A percentile compares a stretch with the other conserved stretches of the same genome.
These are phyloP conservation scores for Ceratocystis cubensis DNA, from an alignment of 2,329 filamentous ascomycete genomes.

Conservation along the genomic window DNA sequence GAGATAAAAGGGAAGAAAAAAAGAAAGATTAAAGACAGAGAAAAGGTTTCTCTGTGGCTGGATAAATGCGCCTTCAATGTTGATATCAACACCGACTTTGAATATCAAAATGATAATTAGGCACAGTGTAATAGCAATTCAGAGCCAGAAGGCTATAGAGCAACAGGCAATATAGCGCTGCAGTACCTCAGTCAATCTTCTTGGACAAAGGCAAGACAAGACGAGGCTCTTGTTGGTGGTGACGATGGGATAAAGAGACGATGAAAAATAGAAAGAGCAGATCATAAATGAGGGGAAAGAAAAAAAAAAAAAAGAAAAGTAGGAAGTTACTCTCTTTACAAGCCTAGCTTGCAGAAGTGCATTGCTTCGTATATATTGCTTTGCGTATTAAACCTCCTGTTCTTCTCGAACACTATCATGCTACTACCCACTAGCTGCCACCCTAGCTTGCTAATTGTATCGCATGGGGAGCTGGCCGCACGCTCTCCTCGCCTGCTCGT, in stretches of 20 bases:
- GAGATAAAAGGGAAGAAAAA: background rate
- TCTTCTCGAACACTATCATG: background rate
- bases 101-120: too few relatives aligned
- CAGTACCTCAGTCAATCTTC: background rate
- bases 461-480: background rate
- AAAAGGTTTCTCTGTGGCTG: too few relatives aligned
- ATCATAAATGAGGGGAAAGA: background rate
- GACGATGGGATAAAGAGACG: background rate
- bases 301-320: background rate
- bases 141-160: too few relatives aligned
- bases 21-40: background rate
- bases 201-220: background rate
- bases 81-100: too few relatives aligned
- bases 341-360: too few relatives aligned
- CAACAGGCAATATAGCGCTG: background rate
- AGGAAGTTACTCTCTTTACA: too few relatives aligned
- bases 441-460: background rate
- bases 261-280: background rate
- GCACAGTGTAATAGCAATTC: too few relatives aligned
- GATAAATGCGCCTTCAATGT: too few relatives aligned
- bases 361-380: background rate
- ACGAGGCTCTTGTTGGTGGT: background rate
- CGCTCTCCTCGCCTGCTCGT: background rate
- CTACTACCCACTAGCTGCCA: background rate
- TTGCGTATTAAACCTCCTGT: too few relatives aligned